Base-by-base conservation (phyloP, 108 stramenopile species). In the Cyclotella baltica region DNA sequence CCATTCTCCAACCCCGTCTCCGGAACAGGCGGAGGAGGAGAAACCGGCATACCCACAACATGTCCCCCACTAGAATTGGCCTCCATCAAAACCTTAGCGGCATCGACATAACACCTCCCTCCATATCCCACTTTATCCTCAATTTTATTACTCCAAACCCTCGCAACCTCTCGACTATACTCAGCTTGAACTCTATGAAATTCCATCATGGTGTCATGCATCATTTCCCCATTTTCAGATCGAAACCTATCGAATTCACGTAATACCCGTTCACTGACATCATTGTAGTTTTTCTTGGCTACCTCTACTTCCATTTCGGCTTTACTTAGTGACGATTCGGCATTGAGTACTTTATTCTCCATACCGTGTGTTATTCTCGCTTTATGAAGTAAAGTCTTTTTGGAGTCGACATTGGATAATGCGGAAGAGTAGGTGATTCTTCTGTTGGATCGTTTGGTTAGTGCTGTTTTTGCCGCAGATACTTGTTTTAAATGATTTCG, bases 401-500 rank as follows among this genome's bases (percentile, higher is more conserved):
- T 78, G 19, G 58, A 43, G 25, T 83, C 73, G 27, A 90, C 74
- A 15, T 83, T 77, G 34, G 83, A 75, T 27, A 84, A 50, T 34
- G 76, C 57, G 3, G 88, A 69, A 33, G 87, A 89, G 80, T 91
- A 93, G 9, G 82, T 81, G 6, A 89, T 57, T 36, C 81, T 83
- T 31, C 86, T 77, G 20, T 93, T 83, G 52, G 83, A 81, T 43
- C 96, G 90, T 80, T 89, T 77, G 51, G 81, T 36, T 8, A 98
- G 75, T 11, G 96, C 95, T n/a, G 76, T 67, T 70, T 96, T 95
- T 43, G 93, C 91, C 9, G 92, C 83, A 20, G 73, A 72, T 9
- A 97, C 82, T 68, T 88, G 70, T 19, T 88, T 83, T 8, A 86
- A 81, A 63, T 96, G 85, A 77, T 96, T 90, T 22, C 89, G 66